These are phyloP conservation scores for Collybia sordida DNA, from an alignment of 768 basidiomycete species.

Conservation along the genomic window DNA sequence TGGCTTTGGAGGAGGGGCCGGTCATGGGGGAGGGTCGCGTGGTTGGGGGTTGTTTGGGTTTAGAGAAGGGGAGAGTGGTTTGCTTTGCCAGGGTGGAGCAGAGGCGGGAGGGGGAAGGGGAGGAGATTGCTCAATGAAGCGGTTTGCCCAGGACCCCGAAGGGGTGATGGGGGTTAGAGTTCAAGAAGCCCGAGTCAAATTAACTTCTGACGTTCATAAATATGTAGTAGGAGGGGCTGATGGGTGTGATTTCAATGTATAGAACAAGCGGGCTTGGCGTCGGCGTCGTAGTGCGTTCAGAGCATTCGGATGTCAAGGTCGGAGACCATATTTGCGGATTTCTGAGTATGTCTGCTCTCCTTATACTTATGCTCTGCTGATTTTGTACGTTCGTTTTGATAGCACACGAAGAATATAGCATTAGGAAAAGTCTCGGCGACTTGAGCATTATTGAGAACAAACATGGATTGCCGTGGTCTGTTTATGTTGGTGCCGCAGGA, in stretches of 20 bases:
- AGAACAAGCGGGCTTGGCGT: constrained; percentile 24
- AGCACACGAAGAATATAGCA: constrained; percentile 38
- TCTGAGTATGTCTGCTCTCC: constrained; percentile 18
- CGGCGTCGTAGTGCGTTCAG: constrained; percentile 45
- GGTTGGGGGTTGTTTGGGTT: no score
- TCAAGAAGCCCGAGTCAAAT: no score
- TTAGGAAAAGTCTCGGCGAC: constrained; percentile 20
- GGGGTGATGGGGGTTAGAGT: no score
- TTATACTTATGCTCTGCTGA: not conserved
- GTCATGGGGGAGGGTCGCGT: no score
- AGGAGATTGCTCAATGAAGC: no score
- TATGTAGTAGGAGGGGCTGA: constrained; percentile 23
- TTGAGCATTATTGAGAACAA: constrained; percentile 36
- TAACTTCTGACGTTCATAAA: no score
- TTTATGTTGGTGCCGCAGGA: constrained; percentile 49
- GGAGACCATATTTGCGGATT: constrained; percentile 44
- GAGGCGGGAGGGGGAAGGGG: no score
- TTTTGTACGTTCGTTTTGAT: not conserved
- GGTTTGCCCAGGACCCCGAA: no score
- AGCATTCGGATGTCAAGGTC: constrained; percentile 26
- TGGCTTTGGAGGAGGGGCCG: no score
- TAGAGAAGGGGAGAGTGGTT: no score
- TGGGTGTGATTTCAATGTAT: constrained; percentile 27
- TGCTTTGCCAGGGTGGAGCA: no score
- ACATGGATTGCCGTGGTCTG: constrained; percentile 46